These are phyloP conservation scores for Antrodiella citrinella DNA, from an alignment of 768 basidiomycete species.

Conservation along the genomic window DNA sequence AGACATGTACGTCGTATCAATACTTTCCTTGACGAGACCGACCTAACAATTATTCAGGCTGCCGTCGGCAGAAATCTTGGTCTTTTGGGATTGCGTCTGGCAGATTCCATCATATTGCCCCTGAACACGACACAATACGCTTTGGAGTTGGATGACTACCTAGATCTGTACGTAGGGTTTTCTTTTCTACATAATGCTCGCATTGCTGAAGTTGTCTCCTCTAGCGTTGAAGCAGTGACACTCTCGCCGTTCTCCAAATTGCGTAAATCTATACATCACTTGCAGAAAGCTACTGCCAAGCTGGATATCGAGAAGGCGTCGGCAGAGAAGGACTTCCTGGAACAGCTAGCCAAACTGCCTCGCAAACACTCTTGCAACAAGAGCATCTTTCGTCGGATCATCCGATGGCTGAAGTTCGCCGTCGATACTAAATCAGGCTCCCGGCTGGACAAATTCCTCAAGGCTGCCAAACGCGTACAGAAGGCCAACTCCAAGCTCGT, in stretches of 20 bases:
- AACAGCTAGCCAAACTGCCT: constrained; percentile 30
- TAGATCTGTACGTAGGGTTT: constrained; percentile 34
- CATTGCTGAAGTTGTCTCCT: neutral
- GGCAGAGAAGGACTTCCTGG: constrained; percentile 45
- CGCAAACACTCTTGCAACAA: constrained; percentile 1
- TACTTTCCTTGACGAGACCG: neutral
- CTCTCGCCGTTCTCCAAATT: constrained; percentile 30
- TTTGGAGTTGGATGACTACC: constrained; percentile 42
- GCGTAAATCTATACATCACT: constrained; percentile 34
- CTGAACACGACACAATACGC: constrained; percentile 66
- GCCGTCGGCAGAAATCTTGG: constrained; percentile 54
- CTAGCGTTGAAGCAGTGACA: constrained; percentile 39
- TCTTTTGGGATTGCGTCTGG: constrained; percentile 43
- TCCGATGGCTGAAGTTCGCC: constrained; percentile 29
- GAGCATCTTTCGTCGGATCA: constrained; percentile 7
- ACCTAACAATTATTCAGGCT: too few relatives aligned
- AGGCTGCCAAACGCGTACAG: constrained; percentile 50
- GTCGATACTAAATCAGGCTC: constrained; percentile 29
- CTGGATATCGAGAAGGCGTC: constrained; percentile 52
- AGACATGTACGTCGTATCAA: constrained; percentile 38
- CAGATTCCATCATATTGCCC: constrained; percentile 48
- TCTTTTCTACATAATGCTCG: neutral
- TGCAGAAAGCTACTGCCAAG: constrained; percentile 42
- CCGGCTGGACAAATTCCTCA: constrained; percentile 35
- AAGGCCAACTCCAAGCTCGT: constrained; percentile 59